Conservation (phyloP, 1,284 basidiomycete genomes). For the Microbotryum lychnidis-dioicae region DNA sequence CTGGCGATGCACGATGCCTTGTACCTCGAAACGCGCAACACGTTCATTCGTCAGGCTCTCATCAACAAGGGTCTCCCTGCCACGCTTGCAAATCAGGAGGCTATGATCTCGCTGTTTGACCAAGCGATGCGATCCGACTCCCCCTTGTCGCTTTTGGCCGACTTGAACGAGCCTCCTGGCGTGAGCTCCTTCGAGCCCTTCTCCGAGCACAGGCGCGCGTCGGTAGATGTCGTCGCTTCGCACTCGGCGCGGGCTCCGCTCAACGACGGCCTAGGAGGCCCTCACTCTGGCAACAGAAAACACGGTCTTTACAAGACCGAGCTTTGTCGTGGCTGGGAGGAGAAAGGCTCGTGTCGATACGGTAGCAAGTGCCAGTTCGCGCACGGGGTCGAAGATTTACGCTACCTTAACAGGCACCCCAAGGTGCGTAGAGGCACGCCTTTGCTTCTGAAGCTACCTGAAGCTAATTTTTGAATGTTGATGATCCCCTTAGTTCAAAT, state of each 20-base stretch:
- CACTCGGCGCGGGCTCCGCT: too few species aligned
- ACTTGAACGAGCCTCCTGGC: slow-evolving; percentile 12
- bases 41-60: slow-evolving; percentile 18
- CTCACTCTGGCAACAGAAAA: slow-evolving; percentile 79
- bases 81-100: slow-evolving; percentile 2
- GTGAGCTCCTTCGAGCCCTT: too few species aligned
- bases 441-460: slow-evolving; percentile 6
- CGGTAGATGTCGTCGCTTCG: too few species aligned
- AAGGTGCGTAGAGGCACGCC: slow-evolving; percentile 51
- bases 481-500: slow-evolving; percentile 60
- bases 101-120: slow-evolving; percentile 27
- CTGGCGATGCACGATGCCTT: slow-evolving; percentile 14
- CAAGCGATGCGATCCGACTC: slow-evolving; percentile 22
- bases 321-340: slow-evolving; percentile 83
- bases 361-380: slow-evolving; percentile 81
- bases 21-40: slow-evolving; percentile 26
- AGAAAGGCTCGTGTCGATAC: slow-evolving; percentile 80
- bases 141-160: slow-evolving; percentile 26
- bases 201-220: too few species aligned
- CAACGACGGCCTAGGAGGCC: slow-evolving; percentile 44
- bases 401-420: slow-evolving; percentile 69
- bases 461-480: slow-evolving; percentile 25
- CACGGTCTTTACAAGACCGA: slow-evolving; percentile 83
- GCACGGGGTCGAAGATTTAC: slow-evolving; percentile 77
- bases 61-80: slow-evolving; percentile 2